Evolutionary conservation across 768 basidiomycete genomes (phyloP).

Genomic region (Mrakia frigida): DNA sequence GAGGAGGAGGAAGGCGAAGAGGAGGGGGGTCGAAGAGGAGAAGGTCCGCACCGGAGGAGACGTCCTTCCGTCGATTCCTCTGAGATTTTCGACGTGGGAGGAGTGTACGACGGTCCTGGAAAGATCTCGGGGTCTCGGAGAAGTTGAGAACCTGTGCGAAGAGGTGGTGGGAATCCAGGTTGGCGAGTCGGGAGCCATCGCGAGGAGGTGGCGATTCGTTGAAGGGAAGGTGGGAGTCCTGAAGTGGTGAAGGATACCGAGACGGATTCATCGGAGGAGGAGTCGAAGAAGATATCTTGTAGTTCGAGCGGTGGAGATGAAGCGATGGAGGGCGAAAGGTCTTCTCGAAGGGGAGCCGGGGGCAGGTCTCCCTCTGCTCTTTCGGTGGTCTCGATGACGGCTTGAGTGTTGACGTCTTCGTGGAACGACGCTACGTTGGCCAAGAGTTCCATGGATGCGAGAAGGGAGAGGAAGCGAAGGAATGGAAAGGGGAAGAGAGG

Average conservation of each 20-base stretch:
- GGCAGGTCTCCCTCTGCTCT: no score
- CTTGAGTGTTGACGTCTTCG: no score
- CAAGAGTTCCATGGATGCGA: no score
- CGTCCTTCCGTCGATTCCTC: background rate
- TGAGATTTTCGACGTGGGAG: background rate
- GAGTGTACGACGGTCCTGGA: background rate
- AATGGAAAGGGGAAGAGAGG: no score
- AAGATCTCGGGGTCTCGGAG: background rate
- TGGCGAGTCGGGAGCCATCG: background rate
- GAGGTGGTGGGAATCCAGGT: background rate
- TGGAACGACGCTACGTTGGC: no score
- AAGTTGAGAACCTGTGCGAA: background rate
- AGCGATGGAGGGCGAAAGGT: no score
- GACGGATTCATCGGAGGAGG: background rate
- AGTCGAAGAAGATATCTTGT: no score
- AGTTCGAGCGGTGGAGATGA: no score
- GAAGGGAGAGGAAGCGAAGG: no score
- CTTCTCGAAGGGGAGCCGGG: no score
- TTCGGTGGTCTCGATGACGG: no score
- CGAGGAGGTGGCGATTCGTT: background rate
- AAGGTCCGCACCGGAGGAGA: background rate
- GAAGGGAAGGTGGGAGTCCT: background rate
- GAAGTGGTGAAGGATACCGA: background rate
- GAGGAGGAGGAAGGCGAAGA: background rate
- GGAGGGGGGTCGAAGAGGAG: background rate